Percentiles rank a stretch among this genome's conserved stretches.
Conservation (phyloP, 805 yeast genomes). For the Suhomyces sp. region DNA sequence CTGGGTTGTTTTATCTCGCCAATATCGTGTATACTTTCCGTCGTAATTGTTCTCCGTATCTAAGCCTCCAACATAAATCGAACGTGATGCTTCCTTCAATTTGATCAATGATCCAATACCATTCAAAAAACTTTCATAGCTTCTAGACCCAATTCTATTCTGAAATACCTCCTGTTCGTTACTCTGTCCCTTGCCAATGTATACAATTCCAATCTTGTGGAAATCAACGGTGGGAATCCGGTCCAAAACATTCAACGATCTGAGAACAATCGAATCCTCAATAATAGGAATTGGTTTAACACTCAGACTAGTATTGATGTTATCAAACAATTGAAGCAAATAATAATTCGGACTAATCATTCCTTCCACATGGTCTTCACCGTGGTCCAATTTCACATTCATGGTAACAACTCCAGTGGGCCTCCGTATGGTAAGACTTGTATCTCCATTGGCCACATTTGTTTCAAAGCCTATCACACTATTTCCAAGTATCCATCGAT, state of each 20-base stretch:
- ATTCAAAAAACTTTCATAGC: constrained; percentile 58
- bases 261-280: constrained; percentile 44
- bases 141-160: constrained; percentile 62
- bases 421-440: constrained; percentile 53
- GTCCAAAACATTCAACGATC: constrained; percentile 63
- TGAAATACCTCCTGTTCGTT: constrained; percentile 63
- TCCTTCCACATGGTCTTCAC: constrained; percentile 16
- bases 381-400: constrained; percentile 39
- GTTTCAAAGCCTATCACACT: constrained; percentile 59
- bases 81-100: constrained; percentile 49
- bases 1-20: constrained; percentile 72
- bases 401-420: constrained; percentile 65
- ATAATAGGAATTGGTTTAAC: constrained; percentile 51
- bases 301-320: constrained; percentile 32
- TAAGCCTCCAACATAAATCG: constrained; percentile 71
- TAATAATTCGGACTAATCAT: constrained; percentile 42
- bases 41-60: constrained; percentile 69
- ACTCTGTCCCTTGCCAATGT: constrained; percentile 67
- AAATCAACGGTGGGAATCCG: constrained; percentile 75
- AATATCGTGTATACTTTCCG: constrained; percentile 72
- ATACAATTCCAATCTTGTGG: constrained; percentile 76
- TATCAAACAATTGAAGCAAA: constrained; percentile 51
- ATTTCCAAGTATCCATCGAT: constrained; percentile 62
- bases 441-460: constrained; percentile 49
- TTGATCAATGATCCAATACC: constrained; percentile 61